Conservation (phyloP, 2,329 filamentous ascomycete species). For the Herpotrichia juniperi region DNA sequence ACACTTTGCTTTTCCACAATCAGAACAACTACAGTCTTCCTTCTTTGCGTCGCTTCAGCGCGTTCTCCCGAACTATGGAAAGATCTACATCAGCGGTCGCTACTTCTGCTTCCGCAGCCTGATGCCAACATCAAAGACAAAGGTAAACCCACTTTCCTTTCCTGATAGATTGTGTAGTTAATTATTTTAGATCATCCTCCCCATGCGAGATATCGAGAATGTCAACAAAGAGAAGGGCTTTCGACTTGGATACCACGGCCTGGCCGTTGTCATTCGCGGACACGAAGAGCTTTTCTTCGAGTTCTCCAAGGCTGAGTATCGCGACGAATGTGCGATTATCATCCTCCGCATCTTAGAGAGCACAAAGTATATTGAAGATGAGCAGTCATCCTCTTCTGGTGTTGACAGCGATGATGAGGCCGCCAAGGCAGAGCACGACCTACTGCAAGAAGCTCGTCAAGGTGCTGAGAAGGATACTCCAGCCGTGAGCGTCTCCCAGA, state of each 20-base stretch:
- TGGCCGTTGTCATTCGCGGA: slow-evolving; percentile 90
- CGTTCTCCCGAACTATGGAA: slow-evolving; percentile 90
- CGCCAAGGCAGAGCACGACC: slow-evolving; percentile 80
- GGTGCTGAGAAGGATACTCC: slow-evolving; percentile 28
- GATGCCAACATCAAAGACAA: slow-evolving; percentile 86
- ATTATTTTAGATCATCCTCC: slow-evolving; percentile 69
- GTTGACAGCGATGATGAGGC: slow-evolving; percentile 73
- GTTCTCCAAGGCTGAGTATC: slow-evolving; percentile 75
- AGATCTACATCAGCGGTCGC: slow-evolving; percentile 89
- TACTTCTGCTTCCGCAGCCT: slow-evolving; percentile 94
- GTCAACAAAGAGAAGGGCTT: slow-evolving; percentile 96
- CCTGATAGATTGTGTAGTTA: slow-evolving; percentile 10
- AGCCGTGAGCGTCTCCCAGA: slow-evolving; percentile 28
- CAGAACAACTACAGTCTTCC: slow-evolving; percentile 83
- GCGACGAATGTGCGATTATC: slow-evolving; percentile 88
- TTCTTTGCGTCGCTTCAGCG: slow-evolving; percentile 94
- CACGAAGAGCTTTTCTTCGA: slow-evolving; percentile 98
- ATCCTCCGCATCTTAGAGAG: slow-evolving; percentile 78
- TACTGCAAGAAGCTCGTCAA: slow-evolving; percentile 75
- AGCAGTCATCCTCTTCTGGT: slow-evolving; percentile 69
- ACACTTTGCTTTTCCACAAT: slow-evolving; percentile 86
- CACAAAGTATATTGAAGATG: slow-evolving; percentile 72
- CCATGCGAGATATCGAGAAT: slow-evolving; percentile 89
- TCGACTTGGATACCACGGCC: slow-evolving; percentile 84
- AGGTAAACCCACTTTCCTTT: slow-evolving; percentile 48